Base-by-base conservation (phyloP, 1,139 yeast genomes). In the Saccharomycopsis phalli region DNA sequence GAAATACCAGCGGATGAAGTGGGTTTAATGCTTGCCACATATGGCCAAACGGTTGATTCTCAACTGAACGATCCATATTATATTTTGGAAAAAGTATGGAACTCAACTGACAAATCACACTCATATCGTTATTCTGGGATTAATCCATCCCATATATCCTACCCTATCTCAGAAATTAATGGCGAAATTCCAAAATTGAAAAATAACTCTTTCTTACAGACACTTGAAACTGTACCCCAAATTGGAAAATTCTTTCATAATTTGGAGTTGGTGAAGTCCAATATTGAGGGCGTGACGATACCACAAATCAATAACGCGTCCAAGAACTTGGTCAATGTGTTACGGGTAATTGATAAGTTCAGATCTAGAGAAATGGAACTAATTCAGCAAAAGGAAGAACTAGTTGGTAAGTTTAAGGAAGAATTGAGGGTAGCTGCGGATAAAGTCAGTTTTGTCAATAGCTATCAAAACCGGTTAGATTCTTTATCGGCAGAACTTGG, bases 371-470 rank as follows among this genome's bases (percentile, higher is more conserved):
- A 38, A 19, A 13, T 14, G 10, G 21, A 28, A 4, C 36, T 38
- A 13, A 18, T 11, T 3, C 17, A 14, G 21, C 44, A 44, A 21
- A 41, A 41, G 22, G 17, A 38, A 13, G 18, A 21, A 10, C 30
- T 44, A 39, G 21, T 44, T 10, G 39, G 26, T 11, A 23, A 38
- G 18, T 44, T 44, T 23, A 34, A 34, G n/a, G 4, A 21, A 11
- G 46, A 44, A 17, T 38, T 55, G 20, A 56, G 57, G 1, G 49
- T 54, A 17, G 57, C 55, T 10, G 59, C 59, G 5, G 59, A 44
- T 11, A 44, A 44, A 30, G 39, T 41, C n/a, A 21, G 20, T 8
- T 44, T 44, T 42, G 45, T 44, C 8, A 31, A 32, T 23, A 32
- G 38, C 5, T 44, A 35, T 23, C 38, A 41, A 19, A 14, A 11